A percentile compares a stretch with the other conserved stretches of the same genome.
Conservation (phyloP, 225 moss, liverwort and hornwort species). For the Lunularia cruciata region DNA sequence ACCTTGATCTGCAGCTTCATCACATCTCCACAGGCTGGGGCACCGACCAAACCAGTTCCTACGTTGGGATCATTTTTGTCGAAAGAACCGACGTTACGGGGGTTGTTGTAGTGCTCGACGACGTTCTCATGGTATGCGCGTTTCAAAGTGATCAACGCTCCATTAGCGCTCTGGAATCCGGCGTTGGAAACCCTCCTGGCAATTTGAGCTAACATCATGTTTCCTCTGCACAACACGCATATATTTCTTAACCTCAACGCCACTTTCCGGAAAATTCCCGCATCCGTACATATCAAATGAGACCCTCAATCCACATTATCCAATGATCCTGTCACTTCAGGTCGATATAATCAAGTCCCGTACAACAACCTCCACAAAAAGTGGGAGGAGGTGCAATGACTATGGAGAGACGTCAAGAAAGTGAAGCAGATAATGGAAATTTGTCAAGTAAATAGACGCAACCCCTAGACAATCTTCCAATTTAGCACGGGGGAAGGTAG, state of each 20-base stretch:
- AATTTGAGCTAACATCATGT: constrained; percentile 49
- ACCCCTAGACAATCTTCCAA: too few relatives aligned
- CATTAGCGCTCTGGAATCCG: constrained; percentile 28
- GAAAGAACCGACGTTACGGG: constrained; percentile 94
- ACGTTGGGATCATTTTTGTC: constrained; percentile 91
- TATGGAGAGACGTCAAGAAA: too few relatives aligned
- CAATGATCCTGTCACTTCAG: too few relatives aligned
- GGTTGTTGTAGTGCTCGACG: constrained; percentile 94
- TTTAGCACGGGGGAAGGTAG: too few relatives aligned
- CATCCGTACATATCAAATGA: too few relatives aligned
- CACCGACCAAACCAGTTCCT: constrained; percentile 93
- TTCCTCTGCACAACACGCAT: background rate
- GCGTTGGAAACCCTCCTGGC: constrained; percentile 33
- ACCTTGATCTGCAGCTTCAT: constrained; percentile 99
- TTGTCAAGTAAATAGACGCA: too few relatives aligned
- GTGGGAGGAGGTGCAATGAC: too few relatives aligned
- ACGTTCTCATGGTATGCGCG: constrained; percentile 94
- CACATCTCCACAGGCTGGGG: constrained; percentile 97
- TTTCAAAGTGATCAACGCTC: constrained; percentile 42
- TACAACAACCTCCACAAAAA: too few relatives aligned
- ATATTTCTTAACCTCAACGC: background rate
- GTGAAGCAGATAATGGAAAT: too few relatives aligned
- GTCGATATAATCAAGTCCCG: too few relatives aligned
- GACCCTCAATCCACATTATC: too few relatives aligned
- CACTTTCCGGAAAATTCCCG: too few relatives aligned